Conservation (phyloP, 2,329 filamentous ascomycete species). For the Dothistroma pini region DNA sequence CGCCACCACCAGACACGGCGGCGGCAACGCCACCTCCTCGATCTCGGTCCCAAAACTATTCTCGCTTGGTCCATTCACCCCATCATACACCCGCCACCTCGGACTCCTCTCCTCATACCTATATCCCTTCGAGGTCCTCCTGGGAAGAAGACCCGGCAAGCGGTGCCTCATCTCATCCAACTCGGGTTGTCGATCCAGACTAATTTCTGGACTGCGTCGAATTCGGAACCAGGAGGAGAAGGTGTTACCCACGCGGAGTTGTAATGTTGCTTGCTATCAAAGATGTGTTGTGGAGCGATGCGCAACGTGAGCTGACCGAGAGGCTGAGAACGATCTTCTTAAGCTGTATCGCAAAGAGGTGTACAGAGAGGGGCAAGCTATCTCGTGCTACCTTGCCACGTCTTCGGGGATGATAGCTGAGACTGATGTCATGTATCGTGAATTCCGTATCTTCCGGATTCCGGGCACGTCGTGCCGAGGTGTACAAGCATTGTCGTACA, state of each 20-base stretch:
- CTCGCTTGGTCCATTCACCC: neutral
- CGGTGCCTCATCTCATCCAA: neutral
- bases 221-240: neutral
- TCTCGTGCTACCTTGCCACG: neutral
- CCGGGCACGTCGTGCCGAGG: neutral
- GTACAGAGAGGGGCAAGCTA: constrained; percentile 1
- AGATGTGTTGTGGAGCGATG: neutral
- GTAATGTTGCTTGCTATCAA: neutral
- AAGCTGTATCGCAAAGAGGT: neutral
- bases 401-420: neutral
- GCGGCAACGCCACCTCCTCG: neutral
- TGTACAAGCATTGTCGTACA: neutral
- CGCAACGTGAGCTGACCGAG: neutral
- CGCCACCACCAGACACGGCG: neutral
- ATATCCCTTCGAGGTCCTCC: neutral
- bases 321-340: neutral
- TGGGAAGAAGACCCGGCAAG: neutral
- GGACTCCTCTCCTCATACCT: neutral
- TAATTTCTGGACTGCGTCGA: neutral
- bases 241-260: neutral
- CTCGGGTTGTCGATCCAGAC: neutral
- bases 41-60: neutral
- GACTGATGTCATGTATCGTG: constrained; percentile 1
- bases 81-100: neutral
- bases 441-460: neutral